Percentiles rank a stretch among this genome's conserved stretches.
phyloP scores from a whole-genome alignment of 108 stramenopile species.

The Bacterosira constricta region DNA sequence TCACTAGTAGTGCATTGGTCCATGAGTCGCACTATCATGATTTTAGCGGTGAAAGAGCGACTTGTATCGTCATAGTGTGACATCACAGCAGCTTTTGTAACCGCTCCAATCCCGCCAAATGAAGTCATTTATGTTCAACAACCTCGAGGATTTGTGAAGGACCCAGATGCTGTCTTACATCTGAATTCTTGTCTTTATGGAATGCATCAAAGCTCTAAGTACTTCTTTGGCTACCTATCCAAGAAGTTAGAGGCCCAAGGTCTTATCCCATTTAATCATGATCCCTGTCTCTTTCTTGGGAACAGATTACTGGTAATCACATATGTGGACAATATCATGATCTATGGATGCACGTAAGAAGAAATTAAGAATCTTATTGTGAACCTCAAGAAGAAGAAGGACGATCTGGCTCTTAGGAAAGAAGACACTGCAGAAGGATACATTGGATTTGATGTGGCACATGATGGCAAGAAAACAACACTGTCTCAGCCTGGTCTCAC shows the following conservation, averaged over 20 bases:
- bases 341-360: background rate
- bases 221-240: slow-evolving; percentile 37
- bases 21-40: slow-evolving; percentile 39
- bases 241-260: slow-evolving; percentile 4
- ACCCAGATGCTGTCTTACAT: background rate
- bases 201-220: slow-evolving; percentile 12
- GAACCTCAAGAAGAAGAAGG: too few species aligned
- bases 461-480: background rate
- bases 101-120: slow-evolving; percentile 35
- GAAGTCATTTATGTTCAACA: slow-evolving; percentile 46
- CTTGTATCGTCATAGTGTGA: slow-evolving; percentile 6
- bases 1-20: slow-evolving; percentile 56
- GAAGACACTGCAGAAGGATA: slow-evolving; percentile 18
- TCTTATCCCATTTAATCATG: slow-evolving; percentile 17
- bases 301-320: slow-evolving; percentile 21
- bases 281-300: slow-evolving; percentile 49
- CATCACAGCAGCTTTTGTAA: slow-evolving; percentile 53
- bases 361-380: background rate
- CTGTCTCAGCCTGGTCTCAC: slow-evolving; percentile 58
- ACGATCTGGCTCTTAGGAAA: too few species aligned
- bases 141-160: slow-evolving; percentile 31
- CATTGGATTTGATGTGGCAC: slow-evolving; percentile 9
- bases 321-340: too few species aligned
- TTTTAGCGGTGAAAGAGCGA: background rate
- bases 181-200: slow-evolving; percentile 42